phyloP scores from a whole-genome alignment of 768 basidiomycete species.

The Tulasnella sp. region DNA sequence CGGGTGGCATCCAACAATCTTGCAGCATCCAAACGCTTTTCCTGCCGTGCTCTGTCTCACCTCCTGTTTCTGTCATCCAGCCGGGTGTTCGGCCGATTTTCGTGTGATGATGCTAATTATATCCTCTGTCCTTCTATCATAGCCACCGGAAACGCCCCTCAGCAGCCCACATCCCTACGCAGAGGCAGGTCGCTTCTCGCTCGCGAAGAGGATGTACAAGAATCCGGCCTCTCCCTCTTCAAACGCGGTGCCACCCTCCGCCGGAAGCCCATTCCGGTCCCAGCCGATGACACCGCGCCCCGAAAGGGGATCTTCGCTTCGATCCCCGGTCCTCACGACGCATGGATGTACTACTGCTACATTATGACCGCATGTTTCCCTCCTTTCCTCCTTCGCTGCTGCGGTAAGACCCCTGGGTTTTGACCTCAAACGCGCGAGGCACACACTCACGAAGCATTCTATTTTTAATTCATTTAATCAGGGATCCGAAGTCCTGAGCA shows the following conservation, averaged over 20 bases:
- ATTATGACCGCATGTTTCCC: slow-evolving; percentile 80
- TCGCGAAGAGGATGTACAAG: slow-evolving; percentile 81
- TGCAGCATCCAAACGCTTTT: too few species aligned
- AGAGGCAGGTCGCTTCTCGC: slow-evolving; percentile 84
- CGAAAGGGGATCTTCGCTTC: slow-evolving; percentile 52
- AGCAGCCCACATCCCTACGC: slow-evolving; percentile 41
- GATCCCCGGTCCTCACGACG: slow-evolving; percentile 80
- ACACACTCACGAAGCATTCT: too few species aligned
- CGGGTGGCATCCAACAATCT: too few species aligned
- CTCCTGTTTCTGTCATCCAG: too few species aligned
- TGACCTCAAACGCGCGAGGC: background rate
- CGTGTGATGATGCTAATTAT: too few species aligned
- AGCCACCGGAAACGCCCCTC: slow-evolving; percentile 77
- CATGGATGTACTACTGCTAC: slow-evolving; percentile 93
- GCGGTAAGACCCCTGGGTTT: slow-evolving; percentile 45
- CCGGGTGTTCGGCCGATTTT: too few species aligned
- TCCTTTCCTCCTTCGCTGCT: slow-evolving; percentile 56
- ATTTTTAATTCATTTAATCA: slow-evolving; percentile 26
- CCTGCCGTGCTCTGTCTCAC: slow-evolving; percentile 1
- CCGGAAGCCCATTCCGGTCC: slow-evolving; percentile 39
- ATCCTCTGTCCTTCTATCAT: background rate
- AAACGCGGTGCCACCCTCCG: slow-evolving; percentile 74
- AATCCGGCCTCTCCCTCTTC: slow-evolving; percentile 88
- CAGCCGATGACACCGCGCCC: slow-evolving; percentile 19
- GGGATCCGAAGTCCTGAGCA: slow-evolving; percentile 85